A percentile compares a stretch with the other conserved stretches of the same genome.
Evolutionary conservation across 2,329 filamentous ascomycete genomes (phyloP).

Genomic region (Blastomyces emzantsi): DNA sequence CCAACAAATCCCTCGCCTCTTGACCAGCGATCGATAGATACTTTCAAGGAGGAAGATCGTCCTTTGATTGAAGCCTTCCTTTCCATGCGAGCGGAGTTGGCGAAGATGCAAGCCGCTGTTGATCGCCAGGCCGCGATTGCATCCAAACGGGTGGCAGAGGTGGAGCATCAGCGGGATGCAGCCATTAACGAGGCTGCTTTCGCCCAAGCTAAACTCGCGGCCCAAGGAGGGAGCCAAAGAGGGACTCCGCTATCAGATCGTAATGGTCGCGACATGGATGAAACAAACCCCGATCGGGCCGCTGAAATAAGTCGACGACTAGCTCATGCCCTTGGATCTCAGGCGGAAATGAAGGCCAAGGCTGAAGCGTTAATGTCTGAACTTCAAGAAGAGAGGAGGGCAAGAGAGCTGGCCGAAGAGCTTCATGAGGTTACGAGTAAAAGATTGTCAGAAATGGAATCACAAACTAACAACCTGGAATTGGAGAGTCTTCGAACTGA

Average conservation of each 20-base stretch:
- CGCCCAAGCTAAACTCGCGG: conserved; percentile 84
- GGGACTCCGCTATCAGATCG: conserved; percentile 49
- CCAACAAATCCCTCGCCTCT: conserved; percentile 45
- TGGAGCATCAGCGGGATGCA: conserved; percentile 87
- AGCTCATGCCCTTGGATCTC: conserved; percentile 67
- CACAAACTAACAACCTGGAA: conserved; percentile 73
- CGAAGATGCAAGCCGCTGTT: conserved; percentile 81
- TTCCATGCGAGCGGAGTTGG: conserved; percentile 80
- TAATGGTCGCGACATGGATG: conserved; percentile 49
- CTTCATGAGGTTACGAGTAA: conserved; percentile 73
- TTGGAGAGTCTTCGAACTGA: conserved; percentile 78
- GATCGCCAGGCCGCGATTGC: conserved; percentile 80
- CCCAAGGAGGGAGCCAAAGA: conserved; percentile 59
- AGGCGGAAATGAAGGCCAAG: conserved; percentile 71
- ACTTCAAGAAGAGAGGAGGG: conserved; percentile 69
- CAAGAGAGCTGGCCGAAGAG: conserved; percentile 79
- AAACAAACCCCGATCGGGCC: conserved; percentile 51
- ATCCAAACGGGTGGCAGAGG: conserved; percentile 81
- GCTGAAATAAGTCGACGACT: conserved; percentile 73
- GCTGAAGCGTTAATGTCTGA: conserved; percentile 61
- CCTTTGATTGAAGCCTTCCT: conserved; percentile 86
- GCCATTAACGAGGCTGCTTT: conserved; percentile 95
- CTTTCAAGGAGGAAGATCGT: conserved; percentile 84
- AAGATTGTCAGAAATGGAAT: conserved; percentile 74
- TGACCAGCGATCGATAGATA: conserved; percentile 67